phyloP scores from a whole-genome alignment of 2,329 filamentous ascomycete genomes.

The Xylaria sp. region DNA sequence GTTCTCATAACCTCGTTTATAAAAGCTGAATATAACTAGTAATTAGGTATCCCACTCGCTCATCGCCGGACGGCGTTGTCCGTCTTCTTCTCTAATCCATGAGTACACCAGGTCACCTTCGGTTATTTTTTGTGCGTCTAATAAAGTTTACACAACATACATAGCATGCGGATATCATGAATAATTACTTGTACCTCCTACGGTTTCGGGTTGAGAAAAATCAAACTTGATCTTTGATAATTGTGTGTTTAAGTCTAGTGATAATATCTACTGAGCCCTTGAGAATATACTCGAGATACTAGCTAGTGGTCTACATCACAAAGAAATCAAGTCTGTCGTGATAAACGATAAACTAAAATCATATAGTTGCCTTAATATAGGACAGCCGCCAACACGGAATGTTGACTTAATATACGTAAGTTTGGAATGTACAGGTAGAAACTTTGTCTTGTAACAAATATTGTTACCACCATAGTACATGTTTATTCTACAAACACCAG shows the following conservation, averaged over 20 bases:
- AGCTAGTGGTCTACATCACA: no score
- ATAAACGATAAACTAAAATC: not conserved
- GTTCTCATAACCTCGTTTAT: not conserved
- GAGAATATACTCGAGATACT: not conserved
- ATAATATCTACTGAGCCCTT: not conserved
- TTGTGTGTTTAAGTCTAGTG: not conserved
- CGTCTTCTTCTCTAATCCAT: constrained; percentile 7
- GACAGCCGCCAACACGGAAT: not conserved
- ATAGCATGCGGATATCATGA: constrained; percentile 13
- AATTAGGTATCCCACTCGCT: not conserved
- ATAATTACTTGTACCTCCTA: constrained; percentile 2
- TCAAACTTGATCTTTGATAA: not conserved
- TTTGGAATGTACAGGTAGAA: not conserved
- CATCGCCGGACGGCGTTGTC: constrained; percentile 25
- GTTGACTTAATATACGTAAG: no score
- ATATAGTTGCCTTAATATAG: not conserved
- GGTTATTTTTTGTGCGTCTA: constrained; percentile 2
- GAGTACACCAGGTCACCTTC: constrained; percentile 3
- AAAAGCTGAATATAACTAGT: not conserved
- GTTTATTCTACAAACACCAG: not conserved
- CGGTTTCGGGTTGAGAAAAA: not conserved
- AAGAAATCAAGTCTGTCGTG: not conserved
- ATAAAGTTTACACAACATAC: constrained; percentile 6
- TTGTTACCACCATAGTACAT: not conserved
- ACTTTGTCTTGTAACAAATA: not conserved